Evolutionary conservation across 2,329 filamentous ascomycete genomes (phyloP), one percentile per base, ranked within the genome.

Genomic region (Elsinoe necatrix): DNA sequence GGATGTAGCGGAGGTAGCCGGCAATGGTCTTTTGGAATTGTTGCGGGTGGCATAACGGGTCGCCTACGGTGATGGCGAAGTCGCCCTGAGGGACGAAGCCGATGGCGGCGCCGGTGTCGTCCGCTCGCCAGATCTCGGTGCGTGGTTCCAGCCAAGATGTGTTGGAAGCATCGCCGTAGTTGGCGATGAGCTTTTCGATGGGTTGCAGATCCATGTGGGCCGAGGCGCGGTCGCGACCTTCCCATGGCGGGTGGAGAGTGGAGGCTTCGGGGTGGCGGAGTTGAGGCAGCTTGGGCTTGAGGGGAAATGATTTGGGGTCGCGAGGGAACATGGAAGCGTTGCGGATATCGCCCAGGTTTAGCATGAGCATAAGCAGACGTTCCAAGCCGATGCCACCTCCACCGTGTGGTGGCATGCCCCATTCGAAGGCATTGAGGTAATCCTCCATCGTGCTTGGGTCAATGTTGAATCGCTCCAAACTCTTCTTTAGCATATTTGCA

Each of bases 131-230:
- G 58, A 95, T 84, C 66, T 88, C 80, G 69, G 91, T 95, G 5
- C 89, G 84, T 5, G 90, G 87, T 68, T 96, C 91, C 6, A 93
- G 80, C 89, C 90, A 96, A 0, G 89, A 93, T 0, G 91, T 96
- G 66, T 95, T 95, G 50, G 89, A 90, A 1, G 91, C 89, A 70
- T 96, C 91, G 60, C 91, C 91, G 64, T 96, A 96, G 71, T 96
- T 96, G 67, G 89, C 89, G 69, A 96, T 90, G 41, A 96, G 83
- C 67, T 95, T 86, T 68, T 91, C 88, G 4, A 96, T 69, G 0
- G 88, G 79, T 54, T 90, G 90, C 55, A 86, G 75, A 51, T 84
- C 77, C 6, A 76, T 73, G 54, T 72, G 68, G 11, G 76, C 76
- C 2, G 69, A 54, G 47, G 68, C 71, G 52, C 74, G 70, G 71